Evolutionary conservation across 1,284 basidiomycete genomes (phyloP).

Genomic region (Cryptococcus neoformans): DNA sequence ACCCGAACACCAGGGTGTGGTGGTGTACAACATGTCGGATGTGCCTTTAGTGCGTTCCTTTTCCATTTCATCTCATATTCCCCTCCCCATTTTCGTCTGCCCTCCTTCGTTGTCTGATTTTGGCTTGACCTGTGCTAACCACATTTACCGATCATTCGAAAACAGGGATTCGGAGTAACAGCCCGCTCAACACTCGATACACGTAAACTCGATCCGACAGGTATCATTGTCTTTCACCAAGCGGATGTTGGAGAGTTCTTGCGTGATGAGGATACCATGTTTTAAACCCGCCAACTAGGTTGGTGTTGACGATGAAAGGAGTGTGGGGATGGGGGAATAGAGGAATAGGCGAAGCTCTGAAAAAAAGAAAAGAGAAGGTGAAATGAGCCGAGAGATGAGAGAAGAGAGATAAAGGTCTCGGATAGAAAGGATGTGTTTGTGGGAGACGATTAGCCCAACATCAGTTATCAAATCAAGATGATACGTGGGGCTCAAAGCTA

Average conservation of each 20-base stretch:
- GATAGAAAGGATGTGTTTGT: too few relatives aligned
- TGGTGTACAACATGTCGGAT: constrained; percentile 94
- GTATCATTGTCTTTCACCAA: constrained; percentile 98
- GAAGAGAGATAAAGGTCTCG: too few relatives aligned
- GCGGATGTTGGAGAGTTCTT: constrained; percentile 97
- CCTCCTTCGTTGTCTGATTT: neutral
- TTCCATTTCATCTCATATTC: neutral
- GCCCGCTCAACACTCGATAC: constrained; percentile 95
- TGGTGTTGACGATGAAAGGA: too few relatives aligned
- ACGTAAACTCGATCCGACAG: constrained; percentile 94
- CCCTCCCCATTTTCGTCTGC: neutral
- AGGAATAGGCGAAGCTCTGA: too few relatives aligned
- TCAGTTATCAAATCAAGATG: too few relatives aligned
- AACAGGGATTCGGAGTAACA: constrained; percentile 94
- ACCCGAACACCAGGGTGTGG: constrained; percentile 97
- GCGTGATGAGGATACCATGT: constrained; percentile 73
- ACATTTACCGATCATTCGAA: neutral
- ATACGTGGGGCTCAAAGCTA: too few relatives aligned
- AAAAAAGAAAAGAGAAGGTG: too few relatives aligned
- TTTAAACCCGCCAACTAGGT: constrained; percentile 22
- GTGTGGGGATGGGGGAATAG: too few relatives aligned
- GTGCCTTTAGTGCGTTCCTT: constrained; percentile 68
- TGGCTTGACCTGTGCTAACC: neutral
- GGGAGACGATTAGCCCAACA: too few relatives aligned
- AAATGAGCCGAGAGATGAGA: too few relatives aligned